A percentile compares a stretch with the other conserved stretches of the same genome.
phyloP scores from a whole-genome alignment of 2,329 filamentous ascomycete species.

The Ascomycota sp. region DNA sequence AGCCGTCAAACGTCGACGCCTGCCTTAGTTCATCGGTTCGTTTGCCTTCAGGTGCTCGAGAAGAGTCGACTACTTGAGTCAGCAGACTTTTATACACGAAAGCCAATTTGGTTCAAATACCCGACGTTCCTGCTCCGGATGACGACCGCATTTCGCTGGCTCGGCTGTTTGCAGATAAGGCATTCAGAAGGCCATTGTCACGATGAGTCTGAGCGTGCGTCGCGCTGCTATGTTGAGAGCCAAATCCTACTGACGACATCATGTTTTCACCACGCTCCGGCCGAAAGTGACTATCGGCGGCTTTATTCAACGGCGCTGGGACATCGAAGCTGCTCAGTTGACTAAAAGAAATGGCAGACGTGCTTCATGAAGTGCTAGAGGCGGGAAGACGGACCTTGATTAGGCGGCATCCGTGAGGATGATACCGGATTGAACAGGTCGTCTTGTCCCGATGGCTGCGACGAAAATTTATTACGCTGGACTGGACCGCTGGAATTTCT shows the following conservation, averaged over 20 bases:
- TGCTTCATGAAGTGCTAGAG: constrained; percentile 28
- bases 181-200: constrained; percentile 42
- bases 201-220: constrained; percentile 19
- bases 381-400: constrained; percentile 30
- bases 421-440: constrained; percentile 21
- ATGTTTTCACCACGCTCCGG: constrained; percentile 31
- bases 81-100: constrained; percentile 2
- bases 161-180: constrained; percentile 37
- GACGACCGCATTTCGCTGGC: constrained; percentile 28
- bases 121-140: constrained; percentile 16
- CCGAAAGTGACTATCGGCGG: constrained; percentile 34
- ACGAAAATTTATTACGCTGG: constrained; percentile 28
- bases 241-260: constrained; percentile 34
- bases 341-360: constrained; percentile 22
- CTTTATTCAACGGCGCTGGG: constrained; percentile 40
- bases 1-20: constrained; percentile 18
- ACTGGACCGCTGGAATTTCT: constrained; percentile 27
- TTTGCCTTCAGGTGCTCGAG: constrained; percentile 24
- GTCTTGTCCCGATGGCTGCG: constrained; percentile 30
- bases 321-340: constrained; percentile 33
- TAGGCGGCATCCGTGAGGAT: constrained; percentile 17
- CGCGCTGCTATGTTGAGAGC: constrained; percentile 20
- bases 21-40: constrained; percentile 17
- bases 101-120: background rate
- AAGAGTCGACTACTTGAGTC: constrained; percentile 9